phyloP scores from a whole-genome alignment of 2,329 filamentous ascomycete genomes.

The Metarhizium brunneum region DNA sequence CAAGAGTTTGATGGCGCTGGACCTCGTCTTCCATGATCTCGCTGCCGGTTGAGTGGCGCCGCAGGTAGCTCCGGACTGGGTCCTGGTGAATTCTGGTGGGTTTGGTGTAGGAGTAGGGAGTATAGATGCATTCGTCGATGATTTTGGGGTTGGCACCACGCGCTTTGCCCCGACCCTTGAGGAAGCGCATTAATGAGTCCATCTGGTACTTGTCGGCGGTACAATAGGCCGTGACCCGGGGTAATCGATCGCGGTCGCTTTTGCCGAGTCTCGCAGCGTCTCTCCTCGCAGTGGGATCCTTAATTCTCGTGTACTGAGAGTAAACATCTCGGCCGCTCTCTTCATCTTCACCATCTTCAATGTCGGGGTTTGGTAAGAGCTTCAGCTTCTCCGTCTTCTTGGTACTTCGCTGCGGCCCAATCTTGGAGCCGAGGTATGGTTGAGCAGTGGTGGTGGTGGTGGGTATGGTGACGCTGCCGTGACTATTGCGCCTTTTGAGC shows the following conservation, averaged over 20 bases:
- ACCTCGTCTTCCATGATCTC: constrained; percentile 33
- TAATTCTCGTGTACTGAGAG: constrained; percentile 94
- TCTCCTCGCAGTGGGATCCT: constrained; percentile 84
- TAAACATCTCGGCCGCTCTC: constrained; percentile 94
- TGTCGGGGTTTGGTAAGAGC: constrained; percentile 83
- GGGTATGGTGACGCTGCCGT: constrained; percentile 37
- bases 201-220: constrained; percentile 88
- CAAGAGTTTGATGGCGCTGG: constrained; percentile 47
- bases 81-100: constrained; percentile 17
- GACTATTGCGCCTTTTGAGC: constrained; percentile 76
- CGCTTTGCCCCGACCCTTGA: constrained; percentile 74
- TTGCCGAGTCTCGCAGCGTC: constrained; percentile 91
- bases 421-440: constrained; percentile 48
- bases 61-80: constrained; percentile 43
- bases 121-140: constrained; percentile 97
- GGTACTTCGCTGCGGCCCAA: constrained; percentile 88
- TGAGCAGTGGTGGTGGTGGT: constrained; percentile 21
- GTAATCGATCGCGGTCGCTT: constrained; percentile 77
- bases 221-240: constrained; percentile 92
- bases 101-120: constrained; percentile 74
- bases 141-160: constrained; percentile 79
- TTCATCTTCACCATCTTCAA: constrained; percentile 70
- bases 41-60: constrained; percentile 69
- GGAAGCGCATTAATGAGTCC: constrained; percentile 78
- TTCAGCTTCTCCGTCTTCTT: constrained; percentile 97